Evolutionary conservation across 1,284 basidiomycete genomes (phyloP).

Genomic region (Sanghuangporus baumii): DNA sequence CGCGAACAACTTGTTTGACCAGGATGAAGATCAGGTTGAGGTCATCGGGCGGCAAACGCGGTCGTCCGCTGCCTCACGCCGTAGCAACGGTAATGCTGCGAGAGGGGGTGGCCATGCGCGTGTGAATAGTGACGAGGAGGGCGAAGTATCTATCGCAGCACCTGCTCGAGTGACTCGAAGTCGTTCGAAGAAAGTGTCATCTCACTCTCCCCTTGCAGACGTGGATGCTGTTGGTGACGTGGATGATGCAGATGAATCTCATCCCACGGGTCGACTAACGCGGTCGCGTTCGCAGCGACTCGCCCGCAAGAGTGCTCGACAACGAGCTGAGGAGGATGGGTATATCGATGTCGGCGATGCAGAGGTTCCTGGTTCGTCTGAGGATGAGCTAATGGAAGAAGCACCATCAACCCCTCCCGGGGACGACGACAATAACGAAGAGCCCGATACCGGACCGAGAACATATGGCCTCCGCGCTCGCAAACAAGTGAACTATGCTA

Average conservation of each 20-base stretch:
- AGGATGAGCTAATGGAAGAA: conserved; percentile 19
- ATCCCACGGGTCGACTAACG: conserved; percentile 1
- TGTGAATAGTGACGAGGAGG: conserved; percentile 19
- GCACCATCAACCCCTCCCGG: conserved; percentile 10
- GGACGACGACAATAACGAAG: conserved; percentile 20
- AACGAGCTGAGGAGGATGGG: conserved; percentile 25
- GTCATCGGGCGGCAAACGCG: conserved; percentile 14
- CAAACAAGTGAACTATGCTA: conserved; percentile 64
- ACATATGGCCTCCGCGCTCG: conserved; percentile 63
- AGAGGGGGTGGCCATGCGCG: conserved; percentile 4
- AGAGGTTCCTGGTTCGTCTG: conserved; percentile 20
- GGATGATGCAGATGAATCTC: conserved; percentile 4
- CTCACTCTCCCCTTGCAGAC: neutral
- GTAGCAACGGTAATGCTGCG: neutral
- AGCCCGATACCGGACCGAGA: conserved; percentile 24
- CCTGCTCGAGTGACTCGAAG: conserved; percentile 8
- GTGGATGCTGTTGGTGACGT: neutral
- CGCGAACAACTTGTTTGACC: conserved; percentile 10
- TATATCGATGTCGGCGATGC: conserved; percentile 15
- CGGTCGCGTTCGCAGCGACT: neutral
- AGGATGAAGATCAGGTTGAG: conserved; percentile 25
- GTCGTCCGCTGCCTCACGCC: neutral
- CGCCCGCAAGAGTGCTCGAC: conserved; percentile 8
- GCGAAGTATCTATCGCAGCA: conserved; percentile 5
- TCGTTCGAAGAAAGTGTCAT: conserved; percentile 10